Conservation (phyloP, 176 grass and related monocot species). For the Panicum miliaceum region DNA sequence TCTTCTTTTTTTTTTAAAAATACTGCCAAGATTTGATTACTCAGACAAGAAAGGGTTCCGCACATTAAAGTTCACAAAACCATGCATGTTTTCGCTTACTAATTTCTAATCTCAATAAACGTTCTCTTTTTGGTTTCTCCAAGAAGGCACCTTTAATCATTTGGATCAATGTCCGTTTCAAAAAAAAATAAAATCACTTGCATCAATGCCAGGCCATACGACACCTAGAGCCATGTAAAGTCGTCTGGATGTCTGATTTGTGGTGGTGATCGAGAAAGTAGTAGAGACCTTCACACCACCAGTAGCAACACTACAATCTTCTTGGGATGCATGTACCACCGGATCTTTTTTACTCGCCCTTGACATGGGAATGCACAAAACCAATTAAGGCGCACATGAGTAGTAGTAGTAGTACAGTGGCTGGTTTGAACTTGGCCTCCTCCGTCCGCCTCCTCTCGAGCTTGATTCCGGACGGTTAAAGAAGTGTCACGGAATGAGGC, state of each 20-base stretch:
- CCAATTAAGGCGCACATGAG: constrained; percentile 60
- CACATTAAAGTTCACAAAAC: neutral
- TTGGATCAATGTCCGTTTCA: too few relatives aligned
- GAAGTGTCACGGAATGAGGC: constrained; percentile 32
- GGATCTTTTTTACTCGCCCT: constrained; percentile 21
- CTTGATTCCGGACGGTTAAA: constrained; percentile 34
- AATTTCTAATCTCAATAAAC: constrained; percentile 50
- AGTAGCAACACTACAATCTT: constrained; percentile 24
- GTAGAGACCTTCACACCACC: neutral
- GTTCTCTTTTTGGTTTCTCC: constrained; percentile 42
- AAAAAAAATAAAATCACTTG: too few relatives aligned
- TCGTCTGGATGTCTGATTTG: constrained; percentile 57
- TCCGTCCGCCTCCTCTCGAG: neutral
- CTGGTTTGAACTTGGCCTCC: constrained; percentile 40
- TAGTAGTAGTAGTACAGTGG: neutral
- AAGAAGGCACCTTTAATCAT: constrained; percentile 25
- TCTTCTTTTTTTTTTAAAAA: neutral
- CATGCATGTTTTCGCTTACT: neutral
- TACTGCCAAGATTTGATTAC: neutral
- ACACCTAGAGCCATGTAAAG: constrained; percentile 48
- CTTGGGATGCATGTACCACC: constrained; percentile 44
- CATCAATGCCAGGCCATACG: constrained; percentile 16
- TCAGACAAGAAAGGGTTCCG: neutral
- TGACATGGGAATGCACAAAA: constrained; percentile 54
- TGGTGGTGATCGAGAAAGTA: neutral